Evolutionary conservation across 352 stramenopile genomes (phyloP), one percentile per base, ranked within the genome.

Genomic region (Globisporangium mamillatum): DNA sequence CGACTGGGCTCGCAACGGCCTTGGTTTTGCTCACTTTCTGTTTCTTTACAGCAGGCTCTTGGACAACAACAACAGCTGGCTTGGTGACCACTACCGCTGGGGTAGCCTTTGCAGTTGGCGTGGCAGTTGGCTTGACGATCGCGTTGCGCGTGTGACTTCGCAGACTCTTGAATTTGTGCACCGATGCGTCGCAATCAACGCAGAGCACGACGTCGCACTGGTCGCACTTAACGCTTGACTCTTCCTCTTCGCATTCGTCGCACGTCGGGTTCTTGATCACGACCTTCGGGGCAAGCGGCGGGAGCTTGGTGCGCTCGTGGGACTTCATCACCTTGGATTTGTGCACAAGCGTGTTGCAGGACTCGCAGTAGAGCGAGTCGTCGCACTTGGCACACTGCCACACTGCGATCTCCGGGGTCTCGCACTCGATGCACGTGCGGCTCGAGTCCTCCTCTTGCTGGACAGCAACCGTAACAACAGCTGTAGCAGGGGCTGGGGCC

Each of bases 131-230:
- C n/a, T 67, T 25, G n/a, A 29, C n/a, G 12, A 81, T 20, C 8
- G 64, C 12, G 1, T 70, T 67, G 12, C 84, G 81, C 12, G 46
- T 69, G 64, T 93, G 85, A 53, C 72, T 81, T 2, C 72, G 74
- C 56, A 92, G 74, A 50, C 80, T 90, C 74, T 92, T 93, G 48
- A 92, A 93, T 62, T 86, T 78, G 63, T 93, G 85, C 25, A 93
- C 80, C 20, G 70, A 87, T 0, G 73, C 74, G 62, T 93, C 80
- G 38, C 85, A 93, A 14, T 69, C 64, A 2, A 46, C 63, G 68
- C 85, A 93, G 62, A 86, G 84, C 24, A 70, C 44, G n/a, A 87
- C 72, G 1, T 81, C 85, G 57, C 85, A 93, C 61, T 92, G 79
- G 29, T 76, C 70, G 48, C 85, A 93, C 24, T 74, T 60, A 6